Base-by-base conservation (phyloP, 2,329 filamentous ascomycete species). In the Microcera coccophila region DNA sequence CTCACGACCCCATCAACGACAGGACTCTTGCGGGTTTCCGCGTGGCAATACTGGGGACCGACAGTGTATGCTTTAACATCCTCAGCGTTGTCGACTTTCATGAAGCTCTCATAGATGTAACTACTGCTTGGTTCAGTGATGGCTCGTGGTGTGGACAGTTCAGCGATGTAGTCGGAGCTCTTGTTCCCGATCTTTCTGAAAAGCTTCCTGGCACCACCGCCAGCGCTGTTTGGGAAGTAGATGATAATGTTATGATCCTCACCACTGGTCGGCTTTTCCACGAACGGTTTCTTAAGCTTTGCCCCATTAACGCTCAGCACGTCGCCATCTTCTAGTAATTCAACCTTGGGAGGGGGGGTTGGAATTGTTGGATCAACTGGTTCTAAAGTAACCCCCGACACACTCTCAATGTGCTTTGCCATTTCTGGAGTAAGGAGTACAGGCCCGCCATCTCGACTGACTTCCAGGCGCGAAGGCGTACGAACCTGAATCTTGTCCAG, bases 181-280 rank as follows among this genome's bases (percentile, higher is more conserved):
- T 98, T 98, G 75, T 98, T 98, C 59, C 94, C 94, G 58, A 98
- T 87, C 66, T 98, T 98, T 44, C 93, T 80, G 69, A 98, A 98
- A 3, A 98, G 78, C 54, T 91, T 87, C 45, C 94, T 79, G 19
- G 90, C 94, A 45, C 93, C 93, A 36, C 91, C 90, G 4, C 90
- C 90, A 36, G 87, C 79, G 32, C 87, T 85, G 49, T 84, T 86
- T 17, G 91, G 88, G 60, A 94, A 97, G 69, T 97, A 98, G 42
- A 98, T 96, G 67, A 95, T 86, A 57, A 98, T 95, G 63, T 98
- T 98, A 70, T 98, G 93, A 60, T 98, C 91, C 67, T 98, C 93
- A 24, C 93, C 93, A 60, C 88, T 96, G n/a, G 90, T 90, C 0
- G 93, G 93, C 65, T 98, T 98, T 63, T 98, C 93, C 28, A 98